Evolutionary conservation across 2,329 filamentous ascomycete species (phyloP), one percentile per base, ranked within the genome.

Genomic region (Penicillium sp.): DNA sequence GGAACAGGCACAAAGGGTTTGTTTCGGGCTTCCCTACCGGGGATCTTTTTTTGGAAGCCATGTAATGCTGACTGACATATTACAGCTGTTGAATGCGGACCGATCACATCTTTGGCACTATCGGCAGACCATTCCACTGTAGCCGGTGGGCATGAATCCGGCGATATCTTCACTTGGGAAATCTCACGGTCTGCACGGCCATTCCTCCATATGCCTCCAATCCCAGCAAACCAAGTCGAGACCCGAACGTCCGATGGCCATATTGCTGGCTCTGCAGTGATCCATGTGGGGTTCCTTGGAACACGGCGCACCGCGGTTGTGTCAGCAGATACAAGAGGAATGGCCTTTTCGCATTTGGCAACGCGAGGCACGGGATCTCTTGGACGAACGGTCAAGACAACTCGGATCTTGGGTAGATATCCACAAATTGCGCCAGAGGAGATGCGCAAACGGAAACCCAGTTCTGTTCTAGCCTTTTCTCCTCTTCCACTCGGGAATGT

Each of bases 271-370:
- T 88, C 89, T 35, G 86, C 91, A 3, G 87, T 99, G 49, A 88
- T 95, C 7, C 93, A 99, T 76, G 79, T 99, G n/a, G 95, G 94
- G 0, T 99, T 99, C 74, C 83, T 99, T 6, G 95, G 94, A 8
- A 97, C 92, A 3, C 86, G 96, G 62, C 93, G 95, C 71, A 99
- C 95, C 15, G 95, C 96, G 3, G 83, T 99, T 5, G 93, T 98
- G 12, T 99, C 95, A 4, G 95, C 95, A 2, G 93, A 99, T 77
- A 91, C 96, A 71, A 88, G 88, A 53, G 95, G 96, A 22, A 99
- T 99, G 96, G 94, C 95, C 0, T 99, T 99, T 76, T 97, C 95
- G 3, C 96, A 99, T 78, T 85, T 99, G 10, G 96, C 95, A 10
- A 96, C 92, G 10, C 86, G 96, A 70, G 96, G 95, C 1, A 89